These are phyloP conservation scores for Yamadazyma siamensis DNA, from an alignment of 1,139 yeast species.

Conservation along the genomic window DNA sequence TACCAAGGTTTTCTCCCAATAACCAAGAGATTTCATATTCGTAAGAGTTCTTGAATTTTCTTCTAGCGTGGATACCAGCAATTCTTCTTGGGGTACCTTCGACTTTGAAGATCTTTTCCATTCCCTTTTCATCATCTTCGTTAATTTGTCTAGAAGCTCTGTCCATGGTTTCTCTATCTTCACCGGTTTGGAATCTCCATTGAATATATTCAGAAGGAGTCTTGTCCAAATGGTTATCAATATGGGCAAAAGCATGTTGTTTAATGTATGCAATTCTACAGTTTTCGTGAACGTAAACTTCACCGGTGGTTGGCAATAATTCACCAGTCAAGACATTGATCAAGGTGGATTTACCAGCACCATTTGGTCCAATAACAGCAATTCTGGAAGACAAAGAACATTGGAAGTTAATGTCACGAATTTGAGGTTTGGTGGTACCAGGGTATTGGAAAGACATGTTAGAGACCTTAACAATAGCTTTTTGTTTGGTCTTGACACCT, in stretches of 20 bases:
- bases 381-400: constrained; percentile 98
- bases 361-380: constrained; percentile 99
- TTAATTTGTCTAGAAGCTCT: constrained; percentile 99
- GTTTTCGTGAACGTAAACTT: constrained; percentile 98
- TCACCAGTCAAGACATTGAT: constrained; percentile 99
- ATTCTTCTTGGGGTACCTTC: constrained; percentile 99
- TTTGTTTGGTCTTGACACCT: constrained; percentile 99
- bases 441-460: constrained; percentile 99
- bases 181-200: constrained; percentile 99
- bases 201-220: constrained; percentile 99
- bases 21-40: constrained; percentile 98
- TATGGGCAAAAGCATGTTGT: constrained; percentile 99
- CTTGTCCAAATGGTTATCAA: constrained; percentile 97
- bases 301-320: constrained; percentile 96
- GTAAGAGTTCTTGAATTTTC: constrained; percentile 99
- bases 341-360: constrained; percentile 99
- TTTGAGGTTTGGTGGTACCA: constrained; percentile 96
- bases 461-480: constrained; percentile 97
- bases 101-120: constrained; percentile 98
- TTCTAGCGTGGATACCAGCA: constrained; percentile 91
- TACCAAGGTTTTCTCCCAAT: constrained; percentile 97
- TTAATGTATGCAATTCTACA: constrained; percentile 99
- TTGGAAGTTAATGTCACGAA: constrained; percentile 89
- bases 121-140: constrained; percentile 94
- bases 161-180: constrained; percentile 99